Percentiles rank a stretch among this genome's conserved stretches.
Conservation (phyloP, 495 filamentous ascomycete species). For the Thermothielavioides terrestris region DNA sequence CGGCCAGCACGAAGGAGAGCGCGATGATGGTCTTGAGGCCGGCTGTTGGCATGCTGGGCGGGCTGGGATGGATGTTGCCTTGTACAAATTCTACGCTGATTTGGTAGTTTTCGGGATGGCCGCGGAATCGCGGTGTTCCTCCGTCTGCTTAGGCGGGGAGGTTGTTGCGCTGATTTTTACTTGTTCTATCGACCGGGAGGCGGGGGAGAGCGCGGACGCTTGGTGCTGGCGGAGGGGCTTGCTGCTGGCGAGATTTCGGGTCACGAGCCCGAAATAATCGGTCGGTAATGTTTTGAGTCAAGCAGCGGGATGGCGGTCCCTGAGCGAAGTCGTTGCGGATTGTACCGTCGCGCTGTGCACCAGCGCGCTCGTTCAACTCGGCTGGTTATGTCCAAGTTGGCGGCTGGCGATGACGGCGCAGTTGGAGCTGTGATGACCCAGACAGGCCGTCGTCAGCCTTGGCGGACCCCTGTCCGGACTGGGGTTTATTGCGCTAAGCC, state of each 20-base stretch:
- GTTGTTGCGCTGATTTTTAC: no score
- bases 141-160: no score
- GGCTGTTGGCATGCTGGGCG: constrained; percentile 61
- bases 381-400: background rate
- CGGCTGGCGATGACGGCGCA: constrained; percentile 11
- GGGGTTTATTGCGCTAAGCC: background rate
- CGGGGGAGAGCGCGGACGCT: no score
- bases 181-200: no score
- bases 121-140: background rate
- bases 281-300: background rate
- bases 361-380: background rate
- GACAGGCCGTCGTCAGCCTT: constrained; percentile 26
- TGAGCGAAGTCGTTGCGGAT: background rate
- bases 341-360: background rate
- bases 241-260: background rate
- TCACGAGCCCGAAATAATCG: background rate
- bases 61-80: no score
- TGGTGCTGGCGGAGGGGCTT: background rate
- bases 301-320: no score
- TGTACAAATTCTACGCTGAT: no score
- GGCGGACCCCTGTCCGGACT: constrained; percentile 6
- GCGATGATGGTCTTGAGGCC: constrained; percentile 98
- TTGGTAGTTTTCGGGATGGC: background rate
- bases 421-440: constrained; percentile 15
- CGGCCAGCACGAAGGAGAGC: constrained; percentile 96